Conservation (phyloP, 1,139 yeast genomes). For the Candida glucosophila region DNA sequence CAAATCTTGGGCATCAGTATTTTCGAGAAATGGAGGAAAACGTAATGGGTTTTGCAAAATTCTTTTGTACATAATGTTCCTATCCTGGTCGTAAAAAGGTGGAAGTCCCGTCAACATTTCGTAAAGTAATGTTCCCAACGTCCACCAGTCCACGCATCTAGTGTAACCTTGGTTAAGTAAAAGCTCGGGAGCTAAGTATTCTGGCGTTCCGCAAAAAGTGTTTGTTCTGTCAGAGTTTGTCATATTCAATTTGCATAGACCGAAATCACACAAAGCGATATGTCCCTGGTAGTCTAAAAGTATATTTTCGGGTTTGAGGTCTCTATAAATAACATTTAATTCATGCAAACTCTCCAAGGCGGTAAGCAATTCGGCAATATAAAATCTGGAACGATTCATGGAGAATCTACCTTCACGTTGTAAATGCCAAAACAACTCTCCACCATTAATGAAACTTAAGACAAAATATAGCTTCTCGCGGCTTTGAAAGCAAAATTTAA, state of each 20-base stretch:
- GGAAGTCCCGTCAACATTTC: slow-evolving; percentile 98
- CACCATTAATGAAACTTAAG: slow-evolving; percentile 91
- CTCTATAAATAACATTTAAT: slow-evolving; percentile 87
- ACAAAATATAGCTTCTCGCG: slow-evolving; percentile 89
- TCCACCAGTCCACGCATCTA: slow-evolving; percentile 97
- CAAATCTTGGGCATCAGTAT: slow-evolving; percentile 75
- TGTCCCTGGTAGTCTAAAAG: slow-evolving; percentile 93
- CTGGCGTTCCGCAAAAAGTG: slow-evolving; percentile 96
- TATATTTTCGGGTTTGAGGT: slow-evolving; percentile 92
- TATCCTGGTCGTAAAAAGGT: slow-evolving; percentile 91
- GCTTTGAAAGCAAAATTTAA: slow-evolving; percentile 93
- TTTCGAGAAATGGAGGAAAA: slow-evolving; percentile 82
- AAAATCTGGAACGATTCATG: slow-evolving; percentile 82
- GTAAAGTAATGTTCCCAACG: slow-evolving; percentile 82
- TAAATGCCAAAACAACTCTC: slow-evolving; percentile 90
- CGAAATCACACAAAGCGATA: slow-evolving; percentile 95
- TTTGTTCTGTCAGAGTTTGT: slow-evolving; percentile 78
- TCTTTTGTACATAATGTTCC: slow-evolving; percentile 90
- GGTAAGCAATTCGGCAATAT: slow-evolving; percentile 85
- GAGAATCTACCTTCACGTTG: slow-evolving; percentile 89
- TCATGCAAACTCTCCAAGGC: slow-evolving; percentile 90
- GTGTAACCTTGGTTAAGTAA: slow-evolving; percentile 90
- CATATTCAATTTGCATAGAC: slow-evolving; percentile 93
- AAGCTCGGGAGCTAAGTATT: slow-evolving; percentile 91
- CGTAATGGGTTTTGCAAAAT: slow-evolving; percentile 81